Base-by-base conservation (phyloP, 2,329 filamentous ascomycete species). In the Fusarium austroafricanum region DNA sequence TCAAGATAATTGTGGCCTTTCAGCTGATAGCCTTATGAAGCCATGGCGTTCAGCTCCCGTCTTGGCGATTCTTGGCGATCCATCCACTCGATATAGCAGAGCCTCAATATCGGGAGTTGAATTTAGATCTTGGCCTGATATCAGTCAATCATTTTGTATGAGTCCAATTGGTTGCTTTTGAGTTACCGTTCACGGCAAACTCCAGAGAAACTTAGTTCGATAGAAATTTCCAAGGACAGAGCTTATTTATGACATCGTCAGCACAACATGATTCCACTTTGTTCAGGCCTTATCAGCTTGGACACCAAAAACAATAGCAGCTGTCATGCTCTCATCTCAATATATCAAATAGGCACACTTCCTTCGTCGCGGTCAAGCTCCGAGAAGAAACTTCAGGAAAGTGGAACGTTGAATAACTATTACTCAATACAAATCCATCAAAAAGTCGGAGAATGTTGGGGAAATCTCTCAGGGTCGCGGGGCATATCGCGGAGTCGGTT, bases 341-440 rank as follows among this genome's bases (percentile, higher is more conserved):
- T 4, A 21, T 20, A 8, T 26, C 11, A 3, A 45, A 42, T 33
- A 23, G 18, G 14, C 28, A n/a, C 40, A 33, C 20, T n/a, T 39
- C 31, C 42, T 39, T 40, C 37, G 5, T 39, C 10, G 15, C 42
- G 53, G 54, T 37, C 40, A 59, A 59, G 28, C n/a, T 31, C 55
- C 55, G 29, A 45, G 28, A 38, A n/a, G n/a, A n/a, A n/a, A n/a
- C n/a, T n/a, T n/a, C n/a, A n/a, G 39, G 31, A 23, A 40, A 38
- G 31, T 17, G 31, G 23, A 38, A 45, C 39, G 20, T 33, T 29
- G 37, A 58, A 26, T 49, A 40, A 10, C 42, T 21, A 38, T 68
- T 68, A 67, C 65, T 31, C n/a, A 68, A 67, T 21, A 35, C 17
- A 60, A 59, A 68, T 29, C 46, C 58, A 51, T 40, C 18, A 29